These are phyloP conservation scores for Penicillium paneum DNA, from an alignment of 2,329 filamentous ascomycete species.

Conservation along the genomic window DNA sequence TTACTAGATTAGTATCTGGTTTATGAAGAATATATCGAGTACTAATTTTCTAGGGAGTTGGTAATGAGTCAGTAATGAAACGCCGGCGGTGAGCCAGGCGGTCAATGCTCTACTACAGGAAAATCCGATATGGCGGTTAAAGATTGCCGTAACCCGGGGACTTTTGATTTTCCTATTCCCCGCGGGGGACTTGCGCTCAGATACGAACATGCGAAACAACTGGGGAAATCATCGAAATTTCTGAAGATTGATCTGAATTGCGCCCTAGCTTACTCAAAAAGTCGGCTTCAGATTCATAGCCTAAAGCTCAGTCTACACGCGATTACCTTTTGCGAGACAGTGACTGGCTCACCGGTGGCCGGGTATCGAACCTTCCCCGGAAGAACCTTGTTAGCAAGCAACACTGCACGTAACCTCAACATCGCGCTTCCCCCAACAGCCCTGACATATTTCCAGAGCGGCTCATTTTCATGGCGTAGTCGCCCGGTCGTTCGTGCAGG, in stretches of 20 bases:
- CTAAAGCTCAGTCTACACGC: not conserved
- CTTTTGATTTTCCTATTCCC: slow-evolving; percentile 15
- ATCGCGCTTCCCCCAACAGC: not conserved
- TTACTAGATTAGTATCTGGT: no score
- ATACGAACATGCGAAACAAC: not conserved
- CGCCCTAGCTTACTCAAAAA: not conserved
- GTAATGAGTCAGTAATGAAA: no score
- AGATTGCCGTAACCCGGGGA: not conserved
- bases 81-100: no score
- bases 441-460: slow-evolving; percentile 2
- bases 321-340: slow-evolving; percentile 18
- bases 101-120: no score
- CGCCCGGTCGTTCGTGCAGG: slow-evolving; percentile 11
- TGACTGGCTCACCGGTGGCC: slow-evolving; percentile 20
- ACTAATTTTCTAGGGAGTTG: no score
- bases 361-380: slow-evolving; percentile 15
- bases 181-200: slow-evolving; percentile 13
- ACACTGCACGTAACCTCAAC: slow-evolving; percentile 1
- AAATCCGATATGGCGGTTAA: no score
- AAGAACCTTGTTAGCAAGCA: slow-evolving; percentile 5
- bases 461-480: slow-evolving; percentile 16
- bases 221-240: not conserved
- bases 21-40: no score
- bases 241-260: not conserved
- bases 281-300: not conserved